Percentiles rank a stretch among this genome's conserved stretches.
These are phyloP conservation scores for Brassica napus DNA, from an alignment of 345 rosid species.

Conservation along the genomic window Da-Ae NC_063443.1:12657501-12658000, in stretches of 20 bases:
- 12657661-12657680: slow-evolving; percentile 41
- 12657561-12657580: slow-evolving; percentile 47
- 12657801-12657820: neutral
- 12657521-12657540: slow-evolving; percentile 46
- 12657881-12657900: slow-evolving; percentile 22
- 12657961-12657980: slow-evolving; percentile 14
- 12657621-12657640: slow-evolving; percentile 49
- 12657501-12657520: slow-evolving; percentile 48
- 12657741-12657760: neutral
- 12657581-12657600: slow-evolving; percentile 58
- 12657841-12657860: neutral
- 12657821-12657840: neutral
- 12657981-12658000: slow-evolving; percentile 15
- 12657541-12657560: slow-evolving; percentile 41
- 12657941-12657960: neutral
- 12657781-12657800: neutral
- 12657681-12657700: slow-evolving; percentile 49
- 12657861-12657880: neutral
- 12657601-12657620: slow-evolving; percentile 46
- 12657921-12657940: slow-evolving; percentile 20
- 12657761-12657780: neutral
- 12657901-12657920: slow-evolving; percentile 16
- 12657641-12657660: slow-evolving; percentile 52
- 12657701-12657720: slow-evolving; percentile 59
- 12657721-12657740: neutral